phyloP scores from a whole-genome alignment of 2,329 filamentous ascomycete genomes.

The Neocucurbitaria cava region DNA sequence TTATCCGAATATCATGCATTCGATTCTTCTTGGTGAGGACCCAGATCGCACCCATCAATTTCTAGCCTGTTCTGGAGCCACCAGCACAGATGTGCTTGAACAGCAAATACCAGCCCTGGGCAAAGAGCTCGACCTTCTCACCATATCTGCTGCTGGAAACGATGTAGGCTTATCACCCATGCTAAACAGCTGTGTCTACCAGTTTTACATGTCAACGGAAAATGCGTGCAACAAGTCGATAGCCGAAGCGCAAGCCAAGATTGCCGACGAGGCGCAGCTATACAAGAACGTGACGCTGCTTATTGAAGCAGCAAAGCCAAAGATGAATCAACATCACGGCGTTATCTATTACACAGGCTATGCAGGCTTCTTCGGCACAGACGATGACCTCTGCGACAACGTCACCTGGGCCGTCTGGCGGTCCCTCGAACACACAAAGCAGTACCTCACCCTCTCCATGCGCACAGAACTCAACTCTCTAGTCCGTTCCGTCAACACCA shows the following conservation, averaged over 20 bases:
- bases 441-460: conserved; percentile 33
- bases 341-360: conserved; percentile 41
- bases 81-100: conserved; percentile 29
- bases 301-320: conserved; percentile 26
- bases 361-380: conserved; percentile 38
- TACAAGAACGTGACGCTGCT: conserved; percentile 27
- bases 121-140: conserved; percentile 32
- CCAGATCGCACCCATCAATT: conserved; percentile 30
- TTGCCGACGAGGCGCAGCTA: conserved; percentile 24
- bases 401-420: conserved; percentile 42
- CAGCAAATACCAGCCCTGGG: conserved; percentile 31
- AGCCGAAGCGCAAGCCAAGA: conserved; percentile 20
- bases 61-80: conserved; percentile 40
- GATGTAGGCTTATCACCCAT: conserved; percentile 38
- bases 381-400: conserved; percentile 34
- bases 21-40: conserved; percentile 15
- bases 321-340: conserved; percentile 30
- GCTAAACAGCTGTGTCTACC: conserved; percentile 40
- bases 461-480: conserved; percentile 35
- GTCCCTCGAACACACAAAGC: conserved; percentile 25
- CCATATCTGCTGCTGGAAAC: conserved; percentile 43
- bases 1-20: conserved; percentile 36
- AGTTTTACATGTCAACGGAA: conserved; percentile 35
- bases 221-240: conserved; percentile 34
- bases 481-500: conserved; percentile 31